Evolutionary conservation across 169 alveolate genomes (phyloP).

Genomic region (Plasmodium vinckei): DNA sequence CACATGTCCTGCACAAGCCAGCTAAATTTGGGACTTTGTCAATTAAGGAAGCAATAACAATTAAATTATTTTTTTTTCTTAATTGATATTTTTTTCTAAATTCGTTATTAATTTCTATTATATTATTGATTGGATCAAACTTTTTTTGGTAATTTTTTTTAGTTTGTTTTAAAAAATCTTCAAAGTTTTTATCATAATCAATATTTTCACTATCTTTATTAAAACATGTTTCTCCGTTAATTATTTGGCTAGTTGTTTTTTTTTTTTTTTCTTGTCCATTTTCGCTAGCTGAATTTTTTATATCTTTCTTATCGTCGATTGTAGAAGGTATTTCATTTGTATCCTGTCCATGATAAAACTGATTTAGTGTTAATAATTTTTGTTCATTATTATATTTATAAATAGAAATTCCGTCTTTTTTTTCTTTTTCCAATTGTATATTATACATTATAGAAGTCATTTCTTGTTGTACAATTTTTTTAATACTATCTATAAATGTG

Average conservation of each 20-base stretch:
- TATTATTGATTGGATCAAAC: slow-evolving; percentile 70
- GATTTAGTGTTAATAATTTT: too few species aligned
- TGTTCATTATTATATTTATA: background rate
- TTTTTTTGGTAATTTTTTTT: slow-evolving; percentile 75
- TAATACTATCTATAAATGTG: slow-evolving; percentile 23
- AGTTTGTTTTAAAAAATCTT: slow-evolving; percentile 10
- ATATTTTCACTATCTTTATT: background rate
- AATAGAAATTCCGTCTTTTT: background rate
- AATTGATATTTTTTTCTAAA: slow-evolving; percentile 12
- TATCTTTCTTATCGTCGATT: background rate
- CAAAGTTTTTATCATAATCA: background rate
- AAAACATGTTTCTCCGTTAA: background rate
- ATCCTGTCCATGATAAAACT: too few species aligned
- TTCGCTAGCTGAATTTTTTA: background rate
- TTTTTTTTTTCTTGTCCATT: background rate
- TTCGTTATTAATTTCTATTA: slow-evolving; percentile 14
- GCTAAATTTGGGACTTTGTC: slow-evolving; percentile 94
- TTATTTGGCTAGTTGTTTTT: background rate
- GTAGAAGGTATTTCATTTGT: background rate
- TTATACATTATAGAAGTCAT: slow-evolving; percentile 35
- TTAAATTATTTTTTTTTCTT: slow-evolving; percentile 86
- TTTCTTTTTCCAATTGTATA: slow-evolving; percentile 32
- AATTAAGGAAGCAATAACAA: slow-evolving; percentile 91
- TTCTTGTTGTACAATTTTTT: slow-evolving; percentile 47
- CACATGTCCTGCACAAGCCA: slow-evolving; percentile 94